Evolutionary conservation across 345 rosid species (phyloP), one percentile per base, ranked within the genome.

Genomic region (Hypericum androsaemum): DNA sequence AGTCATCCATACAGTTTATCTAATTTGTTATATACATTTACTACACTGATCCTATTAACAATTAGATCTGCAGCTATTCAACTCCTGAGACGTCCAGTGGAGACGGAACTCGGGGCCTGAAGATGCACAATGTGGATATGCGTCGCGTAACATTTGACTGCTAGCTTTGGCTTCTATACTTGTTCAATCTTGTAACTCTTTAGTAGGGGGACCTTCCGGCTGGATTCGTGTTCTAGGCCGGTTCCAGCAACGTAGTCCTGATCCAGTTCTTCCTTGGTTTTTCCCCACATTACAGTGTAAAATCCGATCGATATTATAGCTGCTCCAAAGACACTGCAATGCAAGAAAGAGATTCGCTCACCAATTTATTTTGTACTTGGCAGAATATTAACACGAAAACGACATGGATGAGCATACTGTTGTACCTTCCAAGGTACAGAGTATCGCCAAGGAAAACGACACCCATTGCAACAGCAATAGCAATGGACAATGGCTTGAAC

Each of bases 241-340:
- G n/a, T 63, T 43, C 52, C 52, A 54, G 28, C 59, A 6, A 40
- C 69, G 46, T 3, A 57, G 11, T 74, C 94, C 50, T 77, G 88
- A 35, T 37, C 66, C 51, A 73, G 53, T 22, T 72, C 84, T 63
- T 89, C 90, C 58, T 79, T 84, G 6, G 78, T 66, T 70, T 89
- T 86, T 8, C 97, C 96, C 97, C 97, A 89, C 78, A 89, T 80
- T 12, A 86, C 88, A 0, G 80, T 80, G 47, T 86, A 86, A 57
- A 89, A 89, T 41, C 97, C 96, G 0, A 79, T 39, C 0, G 96
- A 75, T 65, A 89, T 84, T 14, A 79, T 67, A 1, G 74, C 70
- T 52, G 94, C 94, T 28, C 95, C 97, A 2, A 83, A 64, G 12
- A 86, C 57, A 52, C 97, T 85, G 77, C 58, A 52, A 39, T 44